A percentile compares a stretch with the other conserved stretches of the same genome.
Conservation (phyloP, 495 filamentous ascomycete genomes). For the Pseudoneurospora amorphoporcata region DNA sequence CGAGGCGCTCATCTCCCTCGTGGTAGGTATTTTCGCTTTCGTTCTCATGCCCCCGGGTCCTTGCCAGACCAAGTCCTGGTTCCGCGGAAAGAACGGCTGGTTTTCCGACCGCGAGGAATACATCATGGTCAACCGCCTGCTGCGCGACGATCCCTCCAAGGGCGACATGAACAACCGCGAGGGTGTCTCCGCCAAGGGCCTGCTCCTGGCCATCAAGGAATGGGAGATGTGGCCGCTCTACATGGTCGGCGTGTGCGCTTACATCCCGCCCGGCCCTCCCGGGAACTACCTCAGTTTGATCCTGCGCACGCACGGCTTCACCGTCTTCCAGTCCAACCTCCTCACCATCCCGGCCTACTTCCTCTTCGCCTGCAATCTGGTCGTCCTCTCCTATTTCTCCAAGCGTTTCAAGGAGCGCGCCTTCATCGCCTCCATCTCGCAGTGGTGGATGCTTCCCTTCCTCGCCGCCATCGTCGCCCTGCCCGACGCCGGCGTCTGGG, state of each 20-base stretch:
- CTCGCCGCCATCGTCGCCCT: slow-evolving; percentile 41
- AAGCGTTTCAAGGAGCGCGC: slow-evolving; percentile 44
- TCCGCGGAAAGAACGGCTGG: slow-evolving; percentile 47
- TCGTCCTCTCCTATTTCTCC: slow-evolving; percentile 44
- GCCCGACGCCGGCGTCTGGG: slow-evolving; percentile 37
- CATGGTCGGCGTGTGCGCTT: slow-evolving; percentile 39
- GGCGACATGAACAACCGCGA: slow-evolving; percentile 54
- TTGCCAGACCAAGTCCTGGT: slow-evolving; percentile 44
- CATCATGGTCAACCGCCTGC: slow-evolving; percentile 52
- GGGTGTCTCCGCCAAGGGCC: slow-evolving; percentile 31
- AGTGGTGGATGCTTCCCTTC: slow-evolving; percentile 47
- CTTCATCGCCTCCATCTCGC: slow-evolving; percentile 38
- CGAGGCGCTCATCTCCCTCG: slow-evolving; percentile 43
- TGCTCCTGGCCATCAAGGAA: slow-evolving; percentile 42
- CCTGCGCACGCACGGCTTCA: slow-evolving; percentile 42
- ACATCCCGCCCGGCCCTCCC: slow-evolving; percentile 40
- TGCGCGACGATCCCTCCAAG: slow-evolving; percentile 56
- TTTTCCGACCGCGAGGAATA: slow-evolving; percentile 48
- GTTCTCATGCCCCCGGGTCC: slow-evolving; percentile 43
- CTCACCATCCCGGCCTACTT: slow-evolving; percentile 41
- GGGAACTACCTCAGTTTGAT: slow-evolving; percentile 39
- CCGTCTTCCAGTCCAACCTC: slow-evolving; percentile 43
- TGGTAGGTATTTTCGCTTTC: slow-evolving; percentile 43
- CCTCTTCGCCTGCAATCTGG: slow-evolving; percentile 30
- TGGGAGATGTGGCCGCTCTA: slow-evolving; percentile 54